Base-by-base conservation (phyloP, 495 filamentous ascomycete species). In the Hypomontagnella monticulosa region DNA sequence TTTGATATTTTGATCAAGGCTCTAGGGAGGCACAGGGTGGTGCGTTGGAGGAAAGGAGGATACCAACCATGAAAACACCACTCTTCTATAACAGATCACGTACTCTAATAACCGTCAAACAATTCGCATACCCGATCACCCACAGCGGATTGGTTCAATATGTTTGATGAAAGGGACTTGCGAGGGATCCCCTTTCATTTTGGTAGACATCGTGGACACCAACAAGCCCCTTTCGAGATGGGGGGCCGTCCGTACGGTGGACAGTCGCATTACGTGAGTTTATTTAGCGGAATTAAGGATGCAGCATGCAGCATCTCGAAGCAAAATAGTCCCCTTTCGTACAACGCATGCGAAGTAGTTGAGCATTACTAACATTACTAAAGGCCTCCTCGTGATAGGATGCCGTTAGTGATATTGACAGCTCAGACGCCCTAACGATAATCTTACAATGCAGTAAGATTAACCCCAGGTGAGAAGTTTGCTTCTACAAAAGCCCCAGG, bases 331-430 rank as follows among this genome's bases (percentile, higher is more conserved):
- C 12, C 30, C 27, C 38, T 27, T 57, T 42, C 34, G 40, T 30
- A 15, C 4, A 3, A 27, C 23, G 23, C 6, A 27, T 2, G 23
- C 23, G n/a, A n/a, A 27, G 23, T 6, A 6, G 23, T 27, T 3
- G 23, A 27, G 23, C 23, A 27, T 18, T 19, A 18, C 33, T n/a
- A 37, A 5, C 1, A 54, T 65, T 23, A 44, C 20, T 34, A 36
- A 55, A 54, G 8, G 11, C 32, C 9, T 16, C 20, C 34, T 34
- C 27, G 20, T 48, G 15, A 66, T 48, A 59, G 20, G 49, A 49
- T 11, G 15, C n/a, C 4, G 4, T 36, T 20, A n/a, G 16, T 10
- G 10, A 11, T 15, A 19, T 23, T 16, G 15, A 36, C 1, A 4
- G 38, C 20, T 6, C 33, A 37, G 58, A 61, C 54, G 38, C 41